A percentile compares a stretch with the other conserved stretches of the same genome.
These are phyloP conservation scores for Chaetomium sp. DNA, from an alignment of 2,329 filamentous ascomycete genomes.

Conservation along the genomic window DNA sequence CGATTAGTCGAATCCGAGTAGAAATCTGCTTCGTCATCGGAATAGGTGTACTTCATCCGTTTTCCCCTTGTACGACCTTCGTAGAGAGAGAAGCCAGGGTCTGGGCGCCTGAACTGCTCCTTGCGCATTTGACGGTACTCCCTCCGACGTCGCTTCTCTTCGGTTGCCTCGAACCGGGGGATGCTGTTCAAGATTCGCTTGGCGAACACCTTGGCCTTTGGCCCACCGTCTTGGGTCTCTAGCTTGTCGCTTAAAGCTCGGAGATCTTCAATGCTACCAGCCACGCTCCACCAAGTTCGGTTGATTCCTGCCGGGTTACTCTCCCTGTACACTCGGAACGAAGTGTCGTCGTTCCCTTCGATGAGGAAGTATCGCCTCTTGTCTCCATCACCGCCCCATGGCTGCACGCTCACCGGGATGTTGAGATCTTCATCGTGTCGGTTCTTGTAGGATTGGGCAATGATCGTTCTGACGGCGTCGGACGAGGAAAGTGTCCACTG, in stretches of 20 bases:
- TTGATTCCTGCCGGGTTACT: constrained; percentile 74
- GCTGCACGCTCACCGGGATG: constrained; percentile 74
- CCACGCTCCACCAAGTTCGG: constrained; percentile 85
- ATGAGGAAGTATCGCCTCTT: constrained; percentile 91
- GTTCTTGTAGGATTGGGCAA: constrained; percentile 86
- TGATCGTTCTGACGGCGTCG: constrained; percentile 70
- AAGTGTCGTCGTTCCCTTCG: constrained; percentile 88
- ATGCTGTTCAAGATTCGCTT: constrained; percentile 73
- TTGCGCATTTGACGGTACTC: constrained; percentile 85
- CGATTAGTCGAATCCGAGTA: constrained; percentile 54
- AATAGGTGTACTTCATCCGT: constrained; percentile 93
- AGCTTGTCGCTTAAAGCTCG: constrained; percentile 69
- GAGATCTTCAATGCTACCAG: constrained; percentile 83
- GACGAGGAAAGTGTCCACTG: constrained; percentile 88
- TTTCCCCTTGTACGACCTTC: constrained; percentile 95
- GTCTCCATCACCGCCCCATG: constrained; percentile 75
- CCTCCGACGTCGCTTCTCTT: constrained; percentile 91
- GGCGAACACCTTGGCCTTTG: constrained; percentile 70
- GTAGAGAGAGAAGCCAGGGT: constrained; percentile 86
- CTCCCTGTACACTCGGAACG: constrained; percentile 90
- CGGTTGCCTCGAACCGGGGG: constrained; percentile 84
- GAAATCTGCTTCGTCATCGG: constrained; percentile 70
- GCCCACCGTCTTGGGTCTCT: constrained; percentile 67
- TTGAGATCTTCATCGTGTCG: constrained; percentile 75
- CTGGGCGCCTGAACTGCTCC: constrained; percentile 79